phyloP scores from a whole-genome alignment of 2,329 filamentous ascomycete species.

The Colletotrichum sp. region DNA sequence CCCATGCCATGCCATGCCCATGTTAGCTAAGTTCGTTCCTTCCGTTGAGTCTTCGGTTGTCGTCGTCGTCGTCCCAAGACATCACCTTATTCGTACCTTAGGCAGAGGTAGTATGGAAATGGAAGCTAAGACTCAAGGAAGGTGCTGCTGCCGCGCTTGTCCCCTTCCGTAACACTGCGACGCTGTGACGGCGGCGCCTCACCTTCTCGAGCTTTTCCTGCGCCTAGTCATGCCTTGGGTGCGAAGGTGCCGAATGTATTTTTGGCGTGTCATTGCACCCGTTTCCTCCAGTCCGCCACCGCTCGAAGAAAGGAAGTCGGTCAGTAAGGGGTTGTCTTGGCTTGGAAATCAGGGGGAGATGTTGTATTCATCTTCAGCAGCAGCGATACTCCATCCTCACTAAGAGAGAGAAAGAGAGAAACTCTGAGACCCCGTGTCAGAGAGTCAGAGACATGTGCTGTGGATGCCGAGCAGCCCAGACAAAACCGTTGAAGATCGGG shows the following conservation, averaged over 20 bases:
- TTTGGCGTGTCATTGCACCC: slow-evolving; percentile 9
- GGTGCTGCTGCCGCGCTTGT: slow-evolving; percentile 2
- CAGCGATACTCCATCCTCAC: neutral
- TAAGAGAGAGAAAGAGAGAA: neutral
- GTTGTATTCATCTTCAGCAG: neutral
- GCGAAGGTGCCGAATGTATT: slow-evolving; percentile 1
- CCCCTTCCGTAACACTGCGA: slow-evolving; percentile 16
- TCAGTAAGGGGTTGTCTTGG: neutral
- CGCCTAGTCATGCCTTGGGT: neutral
- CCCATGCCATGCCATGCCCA: neutral
- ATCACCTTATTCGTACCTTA: neutral
- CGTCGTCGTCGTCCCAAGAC: neutral
- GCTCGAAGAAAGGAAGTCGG: neutral
- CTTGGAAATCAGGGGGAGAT: neutral
- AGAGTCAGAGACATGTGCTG: neutral
- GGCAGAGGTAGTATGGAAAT: neutral
- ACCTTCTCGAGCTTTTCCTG: slow-evolving; percentile 3
- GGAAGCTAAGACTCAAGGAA: neutral
- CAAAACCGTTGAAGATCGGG: neutral
- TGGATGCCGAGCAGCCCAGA: neutral
- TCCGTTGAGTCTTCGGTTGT: neutral
- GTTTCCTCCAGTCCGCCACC: neutral
- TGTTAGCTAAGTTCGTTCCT: neutral
- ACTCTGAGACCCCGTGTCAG: neutral
- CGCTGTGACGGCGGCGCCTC: slow-evolving; percentile 14